Evolutionary conservation across 352 stramenopile genomes (phyloP).

Genomic region (Globisporangium nunn): DNA sequence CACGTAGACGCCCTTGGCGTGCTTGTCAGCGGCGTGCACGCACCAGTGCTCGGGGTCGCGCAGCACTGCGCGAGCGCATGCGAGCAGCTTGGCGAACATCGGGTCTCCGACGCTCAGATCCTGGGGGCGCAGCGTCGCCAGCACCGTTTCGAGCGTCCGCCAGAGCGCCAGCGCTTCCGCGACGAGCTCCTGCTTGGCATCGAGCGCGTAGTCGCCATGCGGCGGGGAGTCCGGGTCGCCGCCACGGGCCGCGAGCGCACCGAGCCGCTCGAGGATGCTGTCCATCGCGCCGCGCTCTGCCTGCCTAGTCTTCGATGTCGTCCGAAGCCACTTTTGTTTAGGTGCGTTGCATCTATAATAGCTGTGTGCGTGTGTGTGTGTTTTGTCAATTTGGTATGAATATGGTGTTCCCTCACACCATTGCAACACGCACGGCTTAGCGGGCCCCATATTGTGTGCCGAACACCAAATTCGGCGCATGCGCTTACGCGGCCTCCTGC

Average conservation of each 20-base stretch:
- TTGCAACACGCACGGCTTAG: too few relatives aligned
- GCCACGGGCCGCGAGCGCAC: slow-evolving; percentile 22
- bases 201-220: too few relatives aligned
- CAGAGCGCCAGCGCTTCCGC: slow-evolving; percentile 44
- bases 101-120: slow-evolving; percentile 30
- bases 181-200: slow-evolving; percentile 15
- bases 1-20: slow-evolving; percentile 26
- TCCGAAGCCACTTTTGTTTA: too few relatives aligned
- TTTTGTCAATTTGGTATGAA: too few relatives aligned
- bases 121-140: slow-evolving; percentile 23
- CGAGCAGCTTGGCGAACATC: slow-evolving; percentile 33
- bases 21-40: slow-evolving; percentile 8
- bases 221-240: background rate
- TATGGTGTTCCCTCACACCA: too few relatives aligned
- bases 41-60: slow-evolving; percentile 23
- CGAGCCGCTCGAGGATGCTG: slow-evolving; percentile 33
- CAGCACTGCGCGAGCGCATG: slow-evolving; percentile 28
- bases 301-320: too few relatives aligned
- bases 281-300: slow-evolving; percentile 19
- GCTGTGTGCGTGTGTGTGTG: too few relatives aligned
- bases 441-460: background rate
- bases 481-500: background rate
- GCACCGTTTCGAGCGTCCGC: slow-evolving; percentile 40
- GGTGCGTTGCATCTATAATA: too few relatives aligned
- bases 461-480: background rate